Conservation (phyloP, 352 stramenopile genomes). For the Saprolegnia diclina region DNA sequence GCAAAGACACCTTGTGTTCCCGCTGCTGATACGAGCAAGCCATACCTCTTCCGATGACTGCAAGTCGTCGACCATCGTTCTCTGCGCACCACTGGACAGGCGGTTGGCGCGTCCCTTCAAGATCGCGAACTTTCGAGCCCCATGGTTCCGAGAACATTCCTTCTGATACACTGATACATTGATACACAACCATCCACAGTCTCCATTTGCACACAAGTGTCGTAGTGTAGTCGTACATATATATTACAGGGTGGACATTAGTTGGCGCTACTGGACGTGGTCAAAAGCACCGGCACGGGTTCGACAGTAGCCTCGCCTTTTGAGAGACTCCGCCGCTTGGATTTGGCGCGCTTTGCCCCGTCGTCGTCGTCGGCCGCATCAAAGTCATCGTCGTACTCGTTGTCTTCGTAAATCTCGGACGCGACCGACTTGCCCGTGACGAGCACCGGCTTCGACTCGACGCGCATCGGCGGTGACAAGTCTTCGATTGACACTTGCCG, state of each 20-base stretch:
- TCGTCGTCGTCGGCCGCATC: conserved; percentile 32
- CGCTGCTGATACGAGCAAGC: not conserved
- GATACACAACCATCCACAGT: too few species aligned
- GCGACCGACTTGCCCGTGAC: not conserved
- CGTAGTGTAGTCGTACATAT: too few species aligned
- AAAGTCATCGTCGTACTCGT: conserved; percentile 53
- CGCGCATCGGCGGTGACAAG: not conserved
- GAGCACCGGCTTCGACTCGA: conserved; percentile 32
- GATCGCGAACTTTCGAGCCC: not conserved
- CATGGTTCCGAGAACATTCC: not conserved
- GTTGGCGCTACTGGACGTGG: not conserved
- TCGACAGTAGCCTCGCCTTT: not conserved
- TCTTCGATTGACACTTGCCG: conserved; percentile 3
- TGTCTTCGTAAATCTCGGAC: conserved; percentile 27
- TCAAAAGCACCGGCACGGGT: conserved; percentile 1
- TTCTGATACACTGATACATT: too few species aligned
- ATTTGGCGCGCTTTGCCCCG: conserved; percentile 24
- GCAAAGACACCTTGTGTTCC: not conserved
- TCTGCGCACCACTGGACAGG: not conserved
- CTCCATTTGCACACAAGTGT: too few species aligned
- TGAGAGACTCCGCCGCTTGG: conserved; percentile 30
- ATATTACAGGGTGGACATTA: not conserved
- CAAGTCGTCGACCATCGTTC: conserved; percentile 70
- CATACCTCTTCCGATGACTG: conserved; percentile 73
- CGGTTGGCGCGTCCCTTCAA: not conserved